phyloP scores from a whole-genome alignment of 2,329 filamentous ascomycete species.

The Aspergillus calidoustus region DNA sequence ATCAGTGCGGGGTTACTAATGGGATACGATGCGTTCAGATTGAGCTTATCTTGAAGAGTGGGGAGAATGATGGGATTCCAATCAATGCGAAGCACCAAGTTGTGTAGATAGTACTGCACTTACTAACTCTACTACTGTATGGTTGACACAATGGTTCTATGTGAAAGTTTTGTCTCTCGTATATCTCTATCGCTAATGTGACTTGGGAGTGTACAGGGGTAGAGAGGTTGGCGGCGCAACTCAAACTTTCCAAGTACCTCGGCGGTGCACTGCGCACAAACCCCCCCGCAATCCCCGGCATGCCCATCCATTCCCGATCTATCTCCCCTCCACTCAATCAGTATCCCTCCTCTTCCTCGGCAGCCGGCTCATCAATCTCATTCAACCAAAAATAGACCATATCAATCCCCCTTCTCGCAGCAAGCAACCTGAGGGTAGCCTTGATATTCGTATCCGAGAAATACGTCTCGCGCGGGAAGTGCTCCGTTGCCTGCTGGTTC shows the following conservation, averaged over 20 bases:
- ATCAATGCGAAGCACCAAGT: neutral
- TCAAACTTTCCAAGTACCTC: no score
- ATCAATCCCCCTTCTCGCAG: neutral
- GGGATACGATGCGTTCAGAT: neutral
- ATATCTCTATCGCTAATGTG: no score
- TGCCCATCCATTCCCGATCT: no score
- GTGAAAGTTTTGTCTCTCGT: no score
- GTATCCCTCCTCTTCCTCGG: no score
- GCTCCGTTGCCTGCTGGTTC: neutral
- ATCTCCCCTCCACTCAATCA: no score
- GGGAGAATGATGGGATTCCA: neutral
- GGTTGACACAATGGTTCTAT: no score
- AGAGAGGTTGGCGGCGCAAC: no score
- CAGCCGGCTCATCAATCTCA: no score
- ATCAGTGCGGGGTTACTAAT: neutral
- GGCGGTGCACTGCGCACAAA: no score
- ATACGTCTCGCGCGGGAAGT: neutral
- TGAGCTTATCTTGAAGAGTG: neutral
- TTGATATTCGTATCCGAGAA: neutral
- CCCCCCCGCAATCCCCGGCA: no score
- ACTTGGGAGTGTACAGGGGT: no score
- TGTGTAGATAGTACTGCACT: neutral
- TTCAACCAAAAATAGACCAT: neutral
- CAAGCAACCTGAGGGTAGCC: neutral
- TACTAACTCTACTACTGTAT: neutral